A percentile compares a stretch with the other conserved stretches of the same genome.
phyloP scores from a whole-genome alignment of 106 monocot species.

The Allium sativum region DNA sequence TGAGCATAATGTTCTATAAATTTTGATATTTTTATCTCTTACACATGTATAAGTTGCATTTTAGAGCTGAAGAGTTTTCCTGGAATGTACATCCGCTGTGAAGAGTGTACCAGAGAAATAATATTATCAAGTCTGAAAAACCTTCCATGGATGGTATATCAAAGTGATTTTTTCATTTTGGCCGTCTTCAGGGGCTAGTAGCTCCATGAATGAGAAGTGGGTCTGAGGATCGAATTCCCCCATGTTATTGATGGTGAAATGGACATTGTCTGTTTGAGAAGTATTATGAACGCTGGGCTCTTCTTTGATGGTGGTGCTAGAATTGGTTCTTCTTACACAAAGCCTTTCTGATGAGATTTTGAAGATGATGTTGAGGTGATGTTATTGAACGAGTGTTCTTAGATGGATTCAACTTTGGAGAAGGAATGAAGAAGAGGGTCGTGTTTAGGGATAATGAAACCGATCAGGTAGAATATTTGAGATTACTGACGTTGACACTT shows the following conservation, averaged over 20 bases:
- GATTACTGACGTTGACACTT: too few relatives aligned
- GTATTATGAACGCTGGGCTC: constrained; percentile 5
- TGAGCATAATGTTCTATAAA: too few relatives aligned
- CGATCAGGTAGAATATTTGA: constrained; percentile 43
- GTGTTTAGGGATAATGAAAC: constrained; percentile 24
- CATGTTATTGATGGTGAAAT: constrained; percentile 4
- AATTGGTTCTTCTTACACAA: constrained; percentile 33
- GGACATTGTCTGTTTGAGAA: constrained; percentile 9
- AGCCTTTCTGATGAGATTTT: constrained; percentile 19
- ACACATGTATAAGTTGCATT: too few relatives aligned
- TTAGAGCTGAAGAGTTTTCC: too few relatives aligned
- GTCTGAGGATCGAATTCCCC: constrained; percentile 84
- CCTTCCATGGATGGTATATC: constrained; percentile 15
- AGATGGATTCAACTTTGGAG: constrained; percentile 25
- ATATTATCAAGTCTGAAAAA: constrained; percentile 7
- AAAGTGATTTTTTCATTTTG: constrained; percentile 11
- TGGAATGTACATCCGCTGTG: too few relatives aligned
- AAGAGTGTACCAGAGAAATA: too few relatives aligned
- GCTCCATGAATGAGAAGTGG: constrained; percentile 74
- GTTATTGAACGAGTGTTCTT: constrained; percentile 2
- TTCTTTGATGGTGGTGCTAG: not conserved
- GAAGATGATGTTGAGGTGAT: not conserved
- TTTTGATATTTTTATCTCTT: too few relatives aligned
- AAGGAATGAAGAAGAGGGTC: constrained; percentile 38
- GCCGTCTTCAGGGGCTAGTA: constrained; percentile 43